phyloP scores from a whole-genome alignment of 441 rosid genomes.

The Euphorbia celastroides region DNA sequence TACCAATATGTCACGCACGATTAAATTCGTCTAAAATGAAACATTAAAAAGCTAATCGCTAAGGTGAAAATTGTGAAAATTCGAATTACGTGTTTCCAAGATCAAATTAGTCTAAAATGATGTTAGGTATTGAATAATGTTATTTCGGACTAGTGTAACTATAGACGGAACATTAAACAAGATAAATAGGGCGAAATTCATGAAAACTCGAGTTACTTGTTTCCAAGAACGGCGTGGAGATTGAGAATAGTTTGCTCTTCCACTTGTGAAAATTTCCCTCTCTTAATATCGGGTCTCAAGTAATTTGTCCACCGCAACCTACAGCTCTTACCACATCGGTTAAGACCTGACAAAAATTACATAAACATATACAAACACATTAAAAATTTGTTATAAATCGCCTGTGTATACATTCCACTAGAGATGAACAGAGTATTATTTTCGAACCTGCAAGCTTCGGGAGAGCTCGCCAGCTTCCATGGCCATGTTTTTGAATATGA shows the following conservation, averaged over 20 bases:
- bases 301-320: constrained; percentile 92
- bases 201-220: constrained; percentile 41
- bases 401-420: no score
- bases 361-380: background rate
- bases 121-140: no score
- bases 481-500: constrained; percentile 70
- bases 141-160: no score
- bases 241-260: constrained; percentile 84
- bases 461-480: constrained; percentile 95
- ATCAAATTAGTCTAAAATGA: background rate
- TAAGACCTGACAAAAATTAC: constrained; percentile 48
- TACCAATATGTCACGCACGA: no score
- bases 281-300: constrained; percentile 81
- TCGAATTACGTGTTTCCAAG: no score
- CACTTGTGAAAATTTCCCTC: constrained; percentile 81
- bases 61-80: no score
- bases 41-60: no score
- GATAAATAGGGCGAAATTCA: background rate
- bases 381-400: background rate
- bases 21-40: no score
- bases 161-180: no score
- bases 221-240: constrained; percentile 81
- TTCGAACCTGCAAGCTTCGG: constrained; percentile 64
- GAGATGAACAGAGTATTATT: no score
- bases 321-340: constrained; percentile 94